Conservation (phyloP, 768 basidiomycete genomes). For the Termitomyces sp. region DNA sequence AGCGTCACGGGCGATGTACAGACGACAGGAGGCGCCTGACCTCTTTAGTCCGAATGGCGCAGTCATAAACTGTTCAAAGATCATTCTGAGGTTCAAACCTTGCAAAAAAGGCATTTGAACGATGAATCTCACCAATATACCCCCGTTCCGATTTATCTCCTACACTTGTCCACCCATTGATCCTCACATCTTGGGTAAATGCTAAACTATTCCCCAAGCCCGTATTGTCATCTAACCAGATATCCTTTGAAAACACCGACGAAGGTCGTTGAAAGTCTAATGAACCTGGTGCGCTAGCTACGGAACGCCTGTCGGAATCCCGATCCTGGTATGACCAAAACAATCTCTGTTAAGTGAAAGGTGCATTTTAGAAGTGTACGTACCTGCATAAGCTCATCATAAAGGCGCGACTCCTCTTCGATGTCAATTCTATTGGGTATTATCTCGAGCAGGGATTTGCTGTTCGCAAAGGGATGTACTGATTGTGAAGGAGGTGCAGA, state of each 20-base stretch:
- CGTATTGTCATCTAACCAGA: conserved; percentile 61
- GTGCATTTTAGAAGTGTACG: conserved; percentile 3
- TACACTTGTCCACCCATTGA: conserved; percentile 68
- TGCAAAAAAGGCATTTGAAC: background rate
- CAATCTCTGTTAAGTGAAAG: background rate
- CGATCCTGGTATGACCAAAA: conserved; percentile 9
- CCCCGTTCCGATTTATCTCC: conserved; percentile 60
- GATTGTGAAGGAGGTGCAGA: background rate
- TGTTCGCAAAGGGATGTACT: conserved; percentile 40
- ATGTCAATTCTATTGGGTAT: conserved; percentile 56
- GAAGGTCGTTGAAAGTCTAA: conserved; percentile 29
- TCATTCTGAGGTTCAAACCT: background rate
- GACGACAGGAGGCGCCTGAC: conserved; percentile 9
- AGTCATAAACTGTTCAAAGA: conserved; percentile 55
- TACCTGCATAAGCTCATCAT: conserved; percentile 52
- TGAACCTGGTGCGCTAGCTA: conserved; percentile 19
- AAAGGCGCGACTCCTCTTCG: conserved; percentile 62
- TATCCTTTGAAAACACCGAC: conserved; percentile 63
- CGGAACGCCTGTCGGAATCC: conserved; percentile 5
- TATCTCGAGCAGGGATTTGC: conserved; percentile 45
- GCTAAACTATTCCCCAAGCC: conserved; percentile 46
- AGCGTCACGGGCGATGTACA: background rate
- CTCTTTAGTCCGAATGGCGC: conserved; percentile 63
- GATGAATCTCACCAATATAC: conserved; percentile 47
- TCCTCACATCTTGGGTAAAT: conserved; percentile 62